Conservation (phyloP, 179 eudicot species). For the Beta macrorhiza region DNA sequence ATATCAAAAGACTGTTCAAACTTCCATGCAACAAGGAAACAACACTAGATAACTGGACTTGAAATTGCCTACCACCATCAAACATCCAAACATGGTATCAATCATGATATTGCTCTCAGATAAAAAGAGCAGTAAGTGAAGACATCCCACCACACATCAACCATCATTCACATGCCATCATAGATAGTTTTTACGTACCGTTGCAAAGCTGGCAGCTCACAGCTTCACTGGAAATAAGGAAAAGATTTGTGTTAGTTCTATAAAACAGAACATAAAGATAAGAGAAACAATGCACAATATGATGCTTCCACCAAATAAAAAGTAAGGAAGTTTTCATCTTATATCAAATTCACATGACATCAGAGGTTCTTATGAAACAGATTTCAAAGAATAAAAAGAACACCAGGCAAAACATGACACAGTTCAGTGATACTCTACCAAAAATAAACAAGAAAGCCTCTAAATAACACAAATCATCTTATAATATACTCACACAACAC, state of each 20-base stretch:
- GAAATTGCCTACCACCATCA: background rate
- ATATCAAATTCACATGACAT: background rate
- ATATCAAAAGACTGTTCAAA: background rate
- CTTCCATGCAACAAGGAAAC: background rate
- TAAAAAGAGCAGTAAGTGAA: background rate
- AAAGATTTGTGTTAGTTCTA: constrained; percentile 22
- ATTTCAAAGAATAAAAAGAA: background rate
- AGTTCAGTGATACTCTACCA: background rate
- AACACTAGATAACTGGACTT: background rate
- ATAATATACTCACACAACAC: constrained; percentile 1
- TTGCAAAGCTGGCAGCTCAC: constrained; percentile 74
- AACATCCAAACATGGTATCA: background rate
- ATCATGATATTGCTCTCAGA: background rate
- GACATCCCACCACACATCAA: constrained; percentile 1
- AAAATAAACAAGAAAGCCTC: background rate
- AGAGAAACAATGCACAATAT: background rate
- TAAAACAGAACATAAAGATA: constrained; percentile 12
- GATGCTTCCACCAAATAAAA: constrained; percentile 8
- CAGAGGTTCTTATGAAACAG: background rate
- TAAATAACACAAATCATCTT: background rate
- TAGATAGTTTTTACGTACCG: constrained; percentile 46
- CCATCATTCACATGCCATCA: constrained; percentile 11
- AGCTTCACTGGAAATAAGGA: constrained; percentile 70
- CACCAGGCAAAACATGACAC: background rate
- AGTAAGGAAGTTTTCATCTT: constrained; percentile 1